Evolutionary conservation across 2,329 filamentous ascomycete species (phyloP).

Genomic region (Penicillium sp.): DNA sequence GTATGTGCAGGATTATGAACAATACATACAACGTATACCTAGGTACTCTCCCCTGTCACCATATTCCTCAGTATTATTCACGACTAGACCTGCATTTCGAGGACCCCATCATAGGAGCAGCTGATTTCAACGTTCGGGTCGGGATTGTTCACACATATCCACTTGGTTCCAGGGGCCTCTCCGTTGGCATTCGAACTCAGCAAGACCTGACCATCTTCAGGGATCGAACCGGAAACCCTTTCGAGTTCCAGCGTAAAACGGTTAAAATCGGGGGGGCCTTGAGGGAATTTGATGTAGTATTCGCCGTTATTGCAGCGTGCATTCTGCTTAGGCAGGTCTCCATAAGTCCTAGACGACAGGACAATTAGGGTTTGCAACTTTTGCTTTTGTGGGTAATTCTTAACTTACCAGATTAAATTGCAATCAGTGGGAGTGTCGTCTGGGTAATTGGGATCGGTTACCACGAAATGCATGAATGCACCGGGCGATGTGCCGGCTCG

Average conservation of each 20-base stretch:
- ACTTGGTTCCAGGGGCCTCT: constrained; percentile 13
- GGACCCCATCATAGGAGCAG: constrained; percentile 16
- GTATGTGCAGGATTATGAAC: too few relatives aligned
- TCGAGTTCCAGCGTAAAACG: constrained; percentile 19
- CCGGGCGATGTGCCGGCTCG: not conserved
- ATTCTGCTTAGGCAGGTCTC: constrained; percentile 7
- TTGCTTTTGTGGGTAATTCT: too few relatives aligned
- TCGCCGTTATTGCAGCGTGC: constrained; percentile 24
- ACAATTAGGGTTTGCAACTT: not conserved
- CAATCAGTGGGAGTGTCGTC: constrained; percentile 24
- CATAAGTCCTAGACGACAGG: constrained; percentile 11
- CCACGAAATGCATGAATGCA: constrained; percentile 19
- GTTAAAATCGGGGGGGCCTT: constrained; percentile 17
- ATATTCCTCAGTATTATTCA: too few relatives aligned
- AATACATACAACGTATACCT: too few relatives aligned
- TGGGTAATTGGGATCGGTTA: constrained; percentile 23
- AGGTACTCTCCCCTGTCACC: too few relatives aligned
- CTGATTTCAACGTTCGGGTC: constrained; percentile 5
- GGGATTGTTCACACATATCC: constrained; percentile 18
- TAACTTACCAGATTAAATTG: constrained; percentile 21
- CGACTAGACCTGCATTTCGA: constrained; percentile 9
- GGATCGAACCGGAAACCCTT: constrained; percentile 18
- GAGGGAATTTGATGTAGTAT: constrained; percentile 24
- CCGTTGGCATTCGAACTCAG: constrained; percentile 13
- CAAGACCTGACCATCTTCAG: constrained; percentile 16